A percentile compares a stretch with the other conserved stretches of the same genome.
Conservation (phyloP, 495 filamentous ascomycete species). For the Schizothecium vesticola region DNA sequence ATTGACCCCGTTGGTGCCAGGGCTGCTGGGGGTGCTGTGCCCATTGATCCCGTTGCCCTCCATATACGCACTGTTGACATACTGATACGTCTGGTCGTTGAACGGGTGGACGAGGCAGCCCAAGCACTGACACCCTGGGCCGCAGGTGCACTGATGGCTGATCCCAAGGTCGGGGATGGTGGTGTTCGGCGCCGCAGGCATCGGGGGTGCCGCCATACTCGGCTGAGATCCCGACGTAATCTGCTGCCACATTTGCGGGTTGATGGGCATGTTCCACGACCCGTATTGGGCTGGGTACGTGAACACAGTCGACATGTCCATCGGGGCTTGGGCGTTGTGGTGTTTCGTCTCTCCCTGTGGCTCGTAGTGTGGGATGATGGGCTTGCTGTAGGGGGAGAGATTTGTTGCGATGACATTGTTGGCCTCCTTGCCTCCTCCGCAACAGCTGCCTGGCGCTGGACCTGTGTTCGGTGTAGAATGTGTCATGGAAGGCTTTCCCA, state of each 20-base stretch:
- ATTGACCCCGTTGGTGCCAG: neutral
- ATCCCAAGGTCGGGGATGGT: slow-evolving; percentile 20
- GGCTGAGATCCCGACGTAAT: slow-evolving; percentile 16
- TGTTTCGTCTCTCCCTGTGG: neutral
- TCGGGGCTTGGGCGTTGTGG: neutral
- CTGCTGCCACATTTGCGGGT: slow-evolving; percentile 35
- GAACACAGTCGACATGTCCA: slow-evolving; percentile 24
- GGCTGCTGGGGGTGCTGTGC: slow-evolving; percentile 12
- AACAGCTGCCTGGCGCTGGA: slow-evolving; percentile 12
- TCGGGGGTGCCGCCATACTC: slow-evolving; percentile 7
- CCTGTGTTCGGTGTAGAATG: neutral
- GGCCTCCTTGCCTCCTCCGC: slow-evolving; percentile 12
- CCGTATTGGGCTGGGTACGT: slow-evolving; percentile 39
- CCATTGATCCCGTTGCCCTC: neutral
- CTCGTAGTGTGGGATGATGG: neutral
- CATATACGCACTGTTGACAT: slow-evolving; percentile 42
- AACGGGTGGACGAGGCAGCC: slow-evolving; percentile 67
- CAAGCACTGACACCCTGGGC: slow-evolving; percentile 62
- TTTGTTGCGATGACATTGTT: neutral
- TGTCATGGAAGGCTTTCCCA: neutral
- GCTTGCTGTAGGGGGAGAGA: neutral
- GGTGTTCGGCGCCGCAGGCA: slow-evolving; percentile 6
- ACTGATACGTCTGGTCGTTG: slow-evolving; percentile 63
- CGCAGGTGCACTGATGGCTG: slow-evolving; percentile 56
- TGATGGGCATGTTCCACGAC: slow-evolving; percentile 39